These are phyloP conservation scores for Globisporangium carolinianum DNA, from an alignment of 352 stramenopile species.

Conservation along the genomic window DNA sequence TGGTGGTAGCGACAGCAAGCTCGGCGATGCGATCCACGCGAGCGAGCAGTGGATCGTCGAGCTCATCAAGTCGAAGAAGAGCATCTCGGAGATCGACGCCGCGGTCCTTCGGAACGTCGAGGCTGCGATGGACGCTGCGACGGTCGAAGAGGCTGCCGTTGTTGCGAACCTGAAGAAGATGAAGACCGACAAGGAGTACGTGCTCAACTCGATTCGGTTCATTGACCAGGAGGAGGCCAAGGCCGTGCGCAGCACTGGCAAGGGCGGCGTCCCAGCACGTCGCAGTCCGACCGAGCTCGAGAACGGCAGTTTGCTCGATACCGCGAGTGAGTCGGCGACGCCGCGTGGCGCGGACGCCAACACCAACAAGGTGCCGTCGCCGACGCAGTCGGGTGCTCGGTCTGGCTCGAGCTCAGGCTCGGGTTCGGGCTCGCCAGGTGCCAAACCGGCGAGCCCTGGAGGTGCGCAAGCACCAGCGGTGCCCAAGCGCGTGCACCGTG, in stretches of 20 bases:
- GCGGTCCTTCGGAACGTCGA: constrained; percentile 60
- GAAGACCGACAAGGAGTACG: constrained; percentile 85
- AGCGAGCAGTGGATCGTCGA: constrained; percentile 86
- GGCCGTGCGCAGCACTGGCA: constrained; percentile 75
- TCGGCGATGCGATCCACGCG: constrained; percentile 64
- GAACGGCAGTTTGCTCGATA: constrained; percentile 41
- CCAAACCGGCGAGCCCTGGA: background rate
- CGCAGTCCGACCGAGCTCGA: constrained; percentile 29
- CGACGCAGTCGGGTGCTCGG: constrained; percentile 13
- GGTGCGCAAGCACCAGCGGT: constrained; percentile 2
- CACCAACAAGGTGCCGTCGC: constrained; percentile 18
- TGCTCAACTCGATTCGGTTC: constrained; percentile 86
- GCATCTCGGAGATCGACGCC: constrained; percentile 75
- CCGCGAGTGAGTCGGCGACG: constrained; percentile 18
- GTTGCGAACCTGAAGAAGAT: constrained; percentile 71
- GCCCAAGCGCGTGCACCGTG: constrained; percentile 14
- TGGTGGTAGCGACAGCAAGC: constrained; percentile 33
- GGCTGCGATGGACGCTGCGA: constrained; percentile 36
- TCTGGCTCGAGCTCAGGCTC: no score
- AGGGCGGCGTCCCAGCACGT: constrained; percentile 28
- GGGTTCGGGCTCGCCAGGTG: constrained; percentile 11
- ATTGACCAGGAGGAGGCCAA: constrained; percentile 87
- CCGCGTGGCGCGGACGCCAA: background rate
- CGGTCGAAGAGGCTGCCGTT: constrained; percentile 64
- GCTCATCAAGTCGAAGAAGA: constrained; percentile 82